Evolutionary conservation across 495 filamentous ascomycete genomes (phyloP), one percentile per base, ranked within the genome.

Genomic region (Penicillium cataractarum): DNA sequence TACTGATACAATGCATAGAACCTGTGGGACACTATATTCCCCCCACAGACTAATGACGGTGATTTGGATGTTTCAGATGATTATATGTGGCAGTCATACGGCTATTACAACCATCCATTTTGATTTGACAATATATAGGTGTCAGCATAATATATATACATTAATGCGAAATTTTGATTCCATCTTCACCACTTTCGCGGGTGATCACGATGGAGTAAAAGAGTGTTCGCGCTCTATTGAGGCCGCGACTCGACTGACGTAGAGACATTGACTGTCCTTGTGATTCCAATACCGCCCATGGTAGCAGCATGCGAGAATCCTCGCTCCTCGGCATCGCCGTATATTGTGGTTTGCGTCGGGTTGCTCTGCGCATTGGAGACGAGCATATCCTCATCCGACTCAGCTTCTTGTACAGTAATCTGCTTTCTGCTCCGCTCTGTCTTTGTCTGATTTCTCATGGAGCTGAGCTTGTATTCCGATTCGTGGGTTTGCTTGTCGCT

Each of bases 191-290:
- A 12, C 33, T 12, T 9, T 12, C 33, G 7, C 10, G 6, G 32
- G 10, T 10, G 1, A 37, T 15, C 35, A 13, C 13, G 35, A 37
- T 37, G 0, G 21, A 6, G n/a, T 3, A 21, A 21, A 21, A 44
- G 4, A 22, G 6, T 8, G n/a, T 19, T n/a, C 3, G 19, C 7
- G 40, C 35, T 46, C 10, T 46, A 46, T 21, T 46, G 19, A 2
- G 19, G 61, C 39, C 55, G 50, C 15, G 35, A 56, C 32, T 55
- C 68, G n/a, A 68, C 60, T 3, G 65, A 63, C 0, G 63, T 68
- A 35, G 65, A 64, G 21, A 74, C 70, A 50, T 72, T 62, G 9
- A 74, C 67, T 6, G 72, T 71, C 42, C 66, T 69, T n/a, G 67
- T 66, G 27, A 72, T 68, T 12, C 67, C 70, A 52, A 71, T 53